These are phyloP conservation scores for Pyrus hybrid DNA, from an alignment of 331 rosid species.

Conservation along the genomic window DNA sequence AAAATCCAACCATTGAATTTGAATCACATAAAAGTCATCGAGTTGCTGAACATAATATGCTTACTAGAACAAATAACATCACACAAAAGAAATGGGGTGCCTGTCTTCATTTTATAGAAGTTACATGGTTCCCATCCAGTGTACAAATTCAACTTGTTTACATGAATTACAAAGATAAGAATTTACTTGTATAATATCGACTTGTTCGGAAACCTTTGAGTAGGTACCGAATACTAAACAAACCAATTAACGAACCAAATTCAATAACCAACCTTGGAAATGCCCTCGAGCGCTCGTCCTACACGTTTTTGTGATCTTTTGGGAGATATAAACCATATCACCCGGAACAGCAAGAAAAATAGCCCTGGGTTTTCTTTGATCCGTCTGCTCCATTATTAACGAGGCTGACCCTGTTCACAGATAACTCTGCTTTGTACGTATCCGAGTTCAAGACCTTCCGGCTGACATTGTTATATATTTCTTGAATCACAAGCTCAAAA, in stretches of 20 bases:
- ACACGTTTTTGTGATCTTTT: background rate
- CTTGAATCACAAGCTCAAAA: conserved; percentile 82
- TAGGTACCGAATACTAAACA: conserved; percentile 24
- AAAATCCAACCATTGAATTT: no score
- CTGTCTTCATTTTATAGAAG: conserved; percentile 21
- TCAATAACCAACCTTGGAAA: conserved; percentile 19
- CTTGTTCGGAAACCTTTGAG: conserved; percentile 27
- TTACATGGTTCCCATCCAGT: conserved; percentile 24
- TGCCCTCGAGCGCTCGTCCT: conserved; percentile 8
- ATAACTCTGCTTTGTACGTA: conserved; percentile 85
- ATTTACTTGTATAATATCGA: conserved; percentile 35
- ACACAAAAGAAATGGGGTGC: conserved; percentile 13
- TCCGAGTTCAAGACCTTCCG: conserved; percentile 91
- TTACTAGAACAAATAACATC: background rate
- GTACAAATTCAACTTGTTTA: conserved; percentile 26
- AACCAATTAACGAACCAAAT: conserved; percentile 21
- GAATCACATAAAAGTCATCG: background rate
- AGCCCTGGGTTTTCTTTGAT: conserved; percentile 47
- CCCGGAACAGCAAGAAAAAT: conserved; percentile 62
- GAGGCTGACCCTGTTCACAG: conserved; percentile 84
- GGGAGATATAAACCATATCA: conserved; percentile 30
- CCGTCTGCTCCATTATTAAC: conserved; percentile 46
- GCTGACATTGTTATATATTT: conserved; percentile 86
- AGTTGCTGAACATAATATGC: background rate
- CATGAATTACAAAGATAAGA: conserved; percentile 18